A percentile compares a stretch with the other conserved stretches of the same genome.
These are phyloP conservation scores for Medicago ruthenica DNA, from an alignment of 306 rosid genomes.

Conservation along the genomic window DNA sequence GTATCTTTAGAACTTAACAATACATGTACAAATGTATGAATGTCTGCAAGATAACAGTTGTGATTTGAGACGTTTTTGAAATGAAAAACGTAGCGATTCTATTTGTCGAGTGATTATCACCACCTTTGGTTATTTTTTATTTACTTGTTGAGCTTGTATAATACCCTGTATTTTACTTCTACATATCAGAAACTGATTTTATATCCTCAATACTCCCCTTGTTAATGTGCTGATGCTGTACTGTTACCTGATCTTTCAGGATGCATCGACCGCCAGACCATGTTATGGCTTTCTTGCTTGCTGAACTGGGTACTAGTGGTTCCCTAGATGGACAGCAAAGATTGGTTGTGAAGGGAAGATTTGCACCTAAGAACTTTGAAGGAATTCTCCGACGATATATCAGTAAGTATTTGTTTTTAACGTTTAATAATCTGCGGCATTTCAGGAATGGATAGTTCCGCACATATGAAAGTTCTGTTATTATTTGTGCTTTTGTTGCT, in stretches of 20 bases:
- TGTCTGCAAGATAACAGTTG: neutral
- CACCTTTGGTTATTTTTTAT: neutral
- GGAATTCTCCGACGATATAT: conserved; percentile 93
- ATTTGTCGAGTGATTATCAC: neutral
- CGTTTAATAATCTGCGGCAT: conserved; percentile 2
- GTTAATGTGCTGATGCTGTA: conserved; percentile 17
- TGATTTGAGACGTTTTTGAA: neutral
- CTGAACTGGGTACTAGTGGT: conserved; percentile 96
- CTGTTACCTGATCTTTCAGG: conserved; percentile 47
- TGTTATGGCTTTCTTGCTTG: conserved; percentile 92
- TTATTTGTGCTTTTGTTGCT: conserved; percentile 13
- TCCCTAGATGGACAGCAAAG: conserved; percentile 97
- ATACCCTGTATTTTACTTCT: neutral
- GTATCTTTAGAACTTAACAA: neutral
- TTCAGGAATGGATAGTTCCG: neutral
- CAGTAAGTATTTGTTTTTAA: conserved; percentile 62
- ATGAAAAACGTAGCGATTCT: neutral
- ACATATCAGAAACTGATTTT: neutral
- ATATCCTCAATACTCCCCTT: neutral
- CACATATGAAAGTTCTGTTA: conserved; percentile 12
- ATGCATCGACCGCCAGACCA: conserved; percentile 99
- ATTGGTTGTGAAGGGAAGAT: conserved; percentile 95
- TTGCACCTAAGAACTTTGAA: conserved; percentile 95
- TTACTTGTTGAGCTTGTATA: neutral
- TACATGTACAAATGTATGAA: neutral